Evolutionary conservation across 768 basidiomycete species (phyloP).

Genomic region (Hygrocybe punicea): DNA sequence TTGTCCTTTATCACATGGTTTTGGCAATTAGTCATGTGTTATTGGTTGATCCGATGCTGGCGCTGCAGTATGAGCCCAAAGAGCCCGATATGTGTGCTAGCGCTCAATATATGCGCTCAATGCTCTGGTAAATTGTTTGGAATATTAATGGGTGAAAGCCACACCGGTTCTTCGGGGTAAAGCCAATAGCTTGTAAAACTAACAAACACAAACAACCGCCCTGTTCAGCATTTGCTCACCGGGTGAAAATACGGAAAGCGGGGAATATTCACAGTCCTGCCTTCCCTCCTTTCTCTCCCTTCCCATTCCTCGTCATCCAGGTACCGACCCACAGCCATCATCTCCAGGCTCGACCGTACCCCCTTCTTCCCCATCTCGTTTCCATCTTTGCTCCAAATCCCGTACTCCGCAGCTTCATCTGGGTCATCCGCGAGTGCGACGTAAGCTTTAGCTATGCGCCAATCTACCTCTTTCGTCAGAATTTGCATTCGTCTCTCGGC

Average conservation of each 20-base stretch:
- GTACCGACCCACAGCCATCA: conserved; percentile 54
- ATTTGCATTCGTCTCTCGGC: conserved; percentile 61
- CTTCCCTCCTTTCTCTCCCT: conserved; percentile 31
- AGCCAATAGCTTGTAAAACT: no score
- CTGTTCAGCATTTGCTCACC: no score
- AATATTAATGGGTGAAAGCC: no score
- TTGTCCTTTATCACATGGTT: neutral
- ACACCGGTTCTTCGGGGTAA: no score
- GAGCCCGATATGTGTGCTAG: no score
- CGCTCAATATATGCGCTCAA: no score
- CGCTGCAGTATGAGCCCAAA: no score
- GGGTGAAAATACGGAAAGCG: conserved; percentile 11
- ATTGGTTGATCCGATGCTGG: no score
- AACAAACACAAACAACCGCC: no score
- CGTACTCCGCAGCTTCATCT: conserved; percentile 23
- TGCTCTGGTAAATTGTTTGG: no score
- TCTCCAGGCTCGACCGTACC: conserved; percentile 35
- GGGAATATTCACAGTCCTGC: conserved; percentile 19
- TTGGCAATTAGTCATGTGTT: neutral
- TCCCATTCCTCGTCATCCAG: conserved; percentile 74
- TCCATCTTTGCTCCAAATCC: conserved; percentile 26
- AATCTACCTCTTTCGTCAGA: conserved; percentile 67
- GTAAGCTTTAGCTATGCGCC: conserved; percentile 64
- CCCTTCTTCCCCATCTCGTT: conserved; percentile 28
- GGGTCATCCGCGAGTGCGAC: conserved; percentile 59